These are phyloP conservation scores for Jimgerdemannia lactiflua DNA, from an alignment of 192 early-diverging fungal species.

Conservation along the genomic window DNA sequence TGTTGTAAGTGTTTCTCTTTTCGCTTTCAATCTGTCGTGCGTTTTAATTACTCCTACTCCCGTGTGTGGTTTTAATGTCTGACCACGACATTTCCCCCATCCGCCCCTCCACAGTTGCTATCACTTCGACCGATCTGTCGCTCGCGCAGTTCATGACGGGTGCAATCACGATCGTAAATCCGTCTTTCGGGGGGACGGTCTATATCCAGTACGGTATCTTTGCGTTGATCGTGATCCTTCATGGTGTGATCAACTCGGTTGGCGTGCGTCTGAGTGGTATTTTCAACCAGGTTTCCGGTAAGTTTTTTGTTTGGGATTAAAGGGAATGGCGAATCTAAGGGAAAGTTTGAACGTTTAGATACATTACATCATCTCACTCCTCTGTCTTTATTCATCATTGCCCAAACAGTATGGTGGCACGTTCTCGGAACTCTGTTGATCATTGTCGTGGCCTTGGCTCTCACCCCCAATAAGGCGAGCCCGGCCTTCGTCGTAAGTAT, in stretches of 20 bases:
- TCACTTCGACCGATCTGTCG: slow-evolving; percentile 48
- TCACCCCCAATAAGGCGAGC: slow-evolving; percentile 36
- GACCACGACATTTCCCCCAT: background rate
- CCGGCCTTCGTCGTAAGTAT: slow-evolving; percentile 37
- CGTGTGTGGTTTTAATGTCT: background rate
- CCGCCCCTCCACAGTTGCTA: slow-evolving; percentile 3
- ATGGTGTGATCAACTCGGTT: slow-evolving; percentile 51
- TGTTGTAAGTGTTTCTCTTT: background rate
- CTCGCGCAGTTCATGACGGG: slow-evolving; percentile 48
- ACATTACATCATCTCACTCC: background rate
- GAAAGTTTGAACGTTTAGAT: no score
- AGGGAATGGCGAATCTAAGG: no score
- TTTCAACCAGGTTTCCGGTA: slow-evolving; percentile 48
- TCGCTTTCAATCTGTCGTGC: background rate
- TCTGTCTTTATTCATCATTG: background rate
- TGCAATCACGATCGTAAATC: slow-evolving; percentile 31
- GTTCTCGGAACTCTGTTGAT: slow-evolving; percentile 43
- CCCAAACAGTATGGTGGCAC: slow-evolving; percentile 33
- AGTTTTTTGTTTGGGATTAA: background rate
- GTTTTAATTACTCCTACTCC: background rate
- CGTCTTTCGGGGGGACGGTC: slow-evolving; percentile 27
- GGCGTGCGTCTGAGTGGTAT: slow-evolving; percentile 48
- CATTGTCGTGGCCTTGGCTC: slow-evolving; percentile 38
- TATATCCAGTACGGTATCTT: slow-evolving; percentile 54
- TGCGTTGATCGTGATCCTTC: slow-evolving; percentile 42